Base-by-base conservation (phyloP, 805 yeast species). In the Cyberlindnera nakhonratchasimensis region DNA sequence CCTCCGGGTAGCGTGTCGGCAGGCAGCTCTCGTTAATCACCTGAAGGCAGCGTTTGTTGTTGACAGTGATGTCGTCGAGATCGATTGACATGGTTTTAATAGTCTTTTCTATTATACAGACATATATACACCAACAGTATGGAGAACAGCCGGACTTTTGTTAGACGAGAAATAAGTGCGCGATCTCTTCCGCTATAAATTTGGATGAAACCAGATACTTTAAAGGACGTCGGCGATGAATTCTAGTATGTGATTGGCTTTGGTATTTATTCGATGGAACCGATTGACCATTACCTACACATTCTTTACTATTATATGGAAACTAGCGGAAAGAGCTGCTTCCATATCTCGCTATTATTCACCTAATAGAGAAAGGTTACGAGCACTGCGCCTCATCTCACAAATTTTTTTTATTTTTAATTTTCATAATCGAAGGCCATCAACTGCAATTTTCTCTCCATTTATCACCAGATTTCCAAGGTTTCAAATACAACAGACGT, bases 41-140 rank as follows among this genome's bases (percentile, higher is more conserved):
- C 51, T 74, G 70, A 45, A 85, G 68, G 2, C 75, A 67, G 2
- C 80, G 84, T 29, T 79, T 51, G 61, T 83, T 84, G 62, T 81
- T 78, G 36, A 50, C 57, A 3, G 86, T 81, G 40, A 81, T 53
- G 51, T 75, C 80, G 55, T 80, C 88, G 16, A 80, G 60, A 14
- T 75, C 68, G 13, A 79, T 64, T 11, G 47, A 24, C 21, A 46
- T 30, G 32, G 8, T 32, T 8, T 10, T 30, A 11, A 4, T 6
- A 18, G 33, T 17, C 13, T 42, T 25, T 29, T 29, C 22, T 18
- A 10, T 29, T n/a, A 18, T 11, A n/a, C n/a, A n/a, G n/a, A n/a
- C n/a, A n/a, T n/a, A n/a, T n/a, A n/a, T n/a, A n/a, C n/a, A n/a
- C n/a, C n/a, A n/a, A n/a, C n/a, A n/a, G n/a, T n/a, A n/a, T n/a